A percentile compares a stretch with the other conserved stretches of the same genome.
phyloP scores from a whole-genome alignment of 208 protist genomes.

The Trypanosoma platydactyli region DNA sequence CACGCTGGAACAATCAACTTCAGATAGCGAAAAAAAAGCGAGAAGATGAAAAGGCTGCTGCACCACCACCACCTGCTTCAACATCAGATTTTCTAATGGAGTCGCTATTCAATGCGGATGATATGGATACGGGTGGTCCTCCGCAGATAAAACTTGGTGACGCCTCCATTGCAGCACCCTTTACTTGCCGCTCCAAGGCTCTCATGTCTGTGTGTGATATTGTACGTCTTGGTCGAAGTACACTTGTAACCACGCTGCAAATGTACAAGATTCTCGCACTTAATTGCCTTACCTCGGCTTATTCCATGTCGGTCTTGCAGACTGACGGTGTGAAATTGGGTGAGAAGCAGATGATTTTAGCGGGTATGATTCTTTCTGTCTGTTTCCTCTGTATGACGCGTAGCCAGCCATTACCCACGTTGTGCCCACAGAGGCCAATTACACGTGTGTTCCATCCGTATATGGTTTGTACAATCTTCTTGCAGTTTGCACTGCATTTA shows the following conservation, averaged over 20 bases:
- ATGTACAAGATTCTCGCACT: slow-evolving; percentile 99
- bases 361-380: slow-evolving; percentile 93
- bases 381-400: slow-evolving; percentile 98
- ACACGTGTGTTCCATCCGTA: slow-evolving; percentile 95
- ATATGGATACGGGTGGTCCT: slow-evolving; percentile 63
- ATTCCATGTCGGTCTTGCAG: slow-evolving; percentile 96
- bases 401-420: slow-evolving; percentile 89
- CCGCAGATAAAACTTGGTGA: slow-evolving; percentile 94
- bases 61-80: slow-evolving; percentile 31
- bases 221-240: slow-evolving; percentile 96
- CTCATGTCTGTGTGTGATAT: slow-evolving; percentile 93
- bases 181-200: slow-evolving; percentile 91
- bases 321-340: slow-evolving; percentile 96
- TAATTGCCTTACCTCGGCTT: slow-evolving; percentile 97
- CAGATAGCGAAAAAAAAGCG: slow-evolving; percentile 53
- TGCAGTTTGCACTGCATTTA: slow-evolving; percentile 97
- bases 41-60: slow-evolving; percentile 48
- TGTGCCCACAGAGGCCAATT: slow-evolving; percentile 93
- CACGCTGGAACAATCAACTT: slow-evolving; percentile 80
- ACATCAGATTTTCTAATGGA: slow-evolving; percentile 87
- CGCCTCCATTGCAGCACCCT: slow-evolving; percentile 93
- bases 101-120: slow-evolving; percentile 87
- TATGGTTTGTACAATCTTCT: slow-evolving; percentile 93
- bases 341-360: slow-evolving; percentile 97
- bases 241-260: slow-evolving; percentile 98